phyloP scores from a whole-genome alignment of 2,329 filamentous ascomycete genomes.

The Paecilomyces variotii region DNA sequence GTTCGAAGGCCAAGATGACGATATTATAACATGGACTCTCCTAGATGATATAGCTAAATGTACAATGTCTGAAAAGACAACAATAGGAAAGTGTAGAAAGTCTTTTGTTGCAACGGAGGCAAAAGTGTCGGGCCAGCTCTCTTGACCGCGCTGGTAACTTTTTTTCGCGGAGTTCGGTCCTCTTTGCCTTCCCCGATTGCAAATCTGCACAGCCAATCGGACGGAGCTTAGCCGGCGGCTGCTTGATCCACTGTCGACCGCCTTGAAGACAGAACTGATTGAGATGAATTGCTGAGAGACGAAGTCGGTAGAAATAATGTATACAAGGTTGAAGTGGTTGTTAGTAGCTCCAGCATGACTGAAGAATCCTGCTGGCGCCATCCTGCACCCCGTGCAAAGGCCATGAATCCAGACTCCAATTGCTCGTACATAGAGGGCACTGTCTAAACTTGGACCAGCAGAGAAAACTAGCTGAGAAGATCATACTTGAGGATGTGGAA shows the following conservation, averaged over 20 bases:
- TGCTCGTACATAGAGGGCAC: background rate
- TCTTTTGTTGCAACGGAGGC: background rate
- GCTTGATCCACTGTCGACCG: background rate
- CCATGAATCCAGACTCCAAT: background rate
- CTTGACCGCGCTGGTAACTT: background rate
- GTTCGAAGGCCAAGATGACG: background rate
- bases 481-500: too few species aligned
- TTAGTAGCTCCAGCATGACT: background rate
- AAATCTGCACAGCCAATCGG: background rate
- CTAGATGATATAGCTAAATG: background rate
- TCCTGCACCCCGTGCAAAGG: background rate
- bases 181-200: conserved; percentile 5
- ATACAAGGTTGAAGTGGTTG: background rate
- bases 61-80: background rate
- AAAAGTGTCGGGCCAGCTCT: background rate
- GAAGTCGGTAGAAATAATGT: background rate
- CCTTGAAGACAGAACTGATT: background rate
- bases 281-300: background rate
- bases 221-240: background rate
- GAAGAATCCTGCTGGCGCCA: background rate
- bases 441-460: too few species aligned
- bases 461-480: background rate
- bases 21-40: background rate
- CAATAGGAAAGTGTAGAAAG: background rate
- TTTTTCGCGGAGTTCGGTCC: conserved; percentile 5